These are phyloP conservation scores for Tylopilus vinaceipallidus DNA, from an alignment of 768 basidiomycete genomes.

Conservation along the genomic window DNA sequence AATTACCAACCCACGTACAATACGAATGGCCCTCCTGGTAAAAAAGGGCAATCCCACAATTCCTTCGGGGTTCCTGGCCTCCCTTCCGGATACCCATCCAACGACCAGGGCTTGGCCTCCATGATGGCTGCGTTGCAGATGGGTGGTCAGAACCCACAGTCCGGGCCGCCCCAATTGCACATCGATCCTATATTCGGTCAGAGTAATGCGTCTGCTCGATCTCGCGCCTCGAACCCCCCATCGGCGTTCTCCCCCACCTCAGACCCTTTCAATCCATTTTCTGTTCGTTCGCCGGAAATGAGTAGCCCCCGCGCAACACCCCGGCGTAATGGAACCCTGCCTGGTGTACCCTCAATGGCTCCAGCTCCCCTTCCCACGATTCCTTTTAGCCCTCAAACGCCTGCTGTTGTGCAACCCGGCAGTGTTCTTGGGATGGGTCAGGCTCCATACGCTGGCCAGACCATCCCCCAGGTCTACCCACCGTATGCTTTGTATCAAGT, in stretches of 20 bases:
- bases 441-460: conserved; percentile 59
- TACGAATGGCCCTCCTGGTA: conserved; percentile 53
- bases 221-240: conserved; percentile 42
- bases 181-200: conserved; percentile 63
- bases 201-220: conserved; percentile 42
- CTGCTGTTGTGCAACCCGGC: conserved; percentile 55
- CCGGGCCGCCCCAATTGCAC: conserved; percentile 70
- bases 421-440: conserved; percentile 64
- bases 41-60: conserved; percentile 54
- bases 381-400: conserved; percentile 60
- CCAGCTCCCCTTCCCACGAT: conserved; percentile 33
- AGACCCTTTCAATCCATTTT: conserved; percentile 60
- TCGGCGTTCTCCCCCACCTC: conserved; percentile 50
- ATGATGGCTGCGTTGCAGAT: conserved; percentile 94
- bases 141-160: conserved; percentile 84
- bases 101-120: conserved; percentile 81
- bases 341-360: conserved; percentile 33
- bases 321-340: conserved; percentile 42
- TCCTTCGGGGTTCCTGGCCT: conserved; percentile 71
- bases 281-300: conserved; percentile 47
- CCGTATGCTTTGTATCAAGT: conserved; percentile 77
- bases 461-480: conserved; percentile 68
- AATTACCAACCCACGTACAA: conserved; percentile 82
- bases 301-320: conserved; percentile 48
- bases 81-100: conserved; percentile 76